Percentiles rank a stretch among this genome's conserved stretches.
Evolutionary conservation across 208 protist genomes (phyloP).

Genomic region (Acanthamoeba royreba): DNA sequence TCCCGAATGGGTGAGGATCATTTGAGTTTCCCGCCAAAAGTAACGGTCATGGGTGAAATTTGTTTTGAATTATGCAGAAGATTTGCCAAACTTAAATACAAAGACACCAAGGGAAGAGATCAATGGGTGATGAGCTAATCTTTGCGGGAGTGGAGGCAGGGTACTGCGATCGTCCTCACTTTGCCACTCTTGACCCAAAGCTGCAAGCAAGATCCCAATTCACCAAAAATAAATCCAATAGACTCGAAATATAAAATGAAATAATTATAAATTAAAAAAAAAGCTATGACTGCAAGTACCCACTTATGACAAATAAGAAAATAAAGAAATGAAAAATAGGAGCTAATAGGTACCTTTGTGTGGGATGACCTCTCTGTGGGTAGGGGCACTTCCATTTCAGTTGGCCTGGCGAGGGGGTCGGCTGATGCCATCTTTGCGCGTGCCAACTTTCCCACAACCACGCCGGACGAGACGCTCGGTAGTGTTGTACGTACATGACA

Average conservation of each 20-base stretch:
- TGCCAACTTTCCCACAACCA: not conserved
- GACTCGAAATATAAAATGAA: not conserved
- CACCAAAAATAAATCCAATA: not conserved
- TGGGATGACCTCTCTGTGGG: not conserved
- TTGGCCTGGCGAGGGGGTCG: not conserved
- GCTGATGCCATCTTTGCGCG: not conserved
- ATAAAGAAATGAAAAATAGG: not conserved
- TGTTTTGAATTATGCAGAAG: no score
- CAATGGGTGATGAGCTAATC: no score
- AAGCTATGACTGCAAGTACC: no score
- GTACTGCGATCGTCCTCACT: no score
- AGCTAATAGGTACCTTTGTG: no score
- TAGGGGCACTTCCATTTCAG: not conserved
- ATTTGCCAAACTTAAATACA: no score
- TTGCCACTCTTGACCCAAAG: no score
- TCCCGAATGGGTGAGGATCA: no score
- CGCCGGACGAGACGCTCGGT: not conserved
- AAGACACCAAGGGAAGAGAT: no score
- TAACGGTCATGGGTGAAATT: no score
- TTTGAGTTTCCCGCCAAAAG: no score
- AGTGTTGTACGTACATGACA: not conserved
- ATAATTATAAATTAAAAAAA: not conserved
- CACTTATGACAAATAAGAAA: no score
- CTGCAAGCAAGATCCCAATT: not conserved
- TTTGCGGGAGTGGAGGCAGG: not conserved